Evolutionary conservation across 192 early-diverging fungal species (phyloP).

Genomic region (Coemansia sp.): DNA sequence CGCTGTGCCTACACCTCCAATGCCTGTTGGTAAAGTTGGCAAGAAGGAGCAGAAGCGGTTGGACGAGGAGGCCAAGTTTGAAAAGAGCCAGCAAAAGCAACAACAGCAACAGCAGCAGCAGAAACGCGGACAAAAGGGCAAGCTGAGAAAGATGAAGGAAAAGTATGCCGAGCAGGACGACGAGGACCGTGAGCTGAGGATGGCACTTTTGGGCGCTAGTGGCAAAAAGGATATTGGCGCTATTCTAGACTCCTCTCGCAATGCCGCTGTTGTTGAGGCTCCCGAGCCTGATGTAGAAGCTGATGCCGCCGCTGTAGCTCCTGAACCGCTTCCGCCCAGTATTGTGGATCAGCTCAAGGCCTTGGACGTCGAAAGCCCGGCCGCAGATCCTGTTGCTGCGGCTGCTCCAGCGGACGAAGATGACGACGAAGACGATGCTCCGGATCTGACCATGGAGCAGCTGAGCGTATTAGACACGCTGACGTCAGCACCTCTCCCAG

Average conservation of each 20-base stretch:
- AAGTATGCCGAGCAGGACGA: constrained; percentile 95
- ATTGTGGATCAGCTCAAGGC: constrained; percentile 31
- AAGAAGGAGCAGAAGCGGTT: constrained; percentile 45
- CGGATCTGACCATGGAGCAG: constrained; percentile 40
- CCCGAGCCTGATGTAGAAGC: not conserved
- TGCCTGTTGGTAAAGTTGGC: constrained; percentile 19
- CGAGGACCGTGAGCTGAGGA: constrained; percentile 81
- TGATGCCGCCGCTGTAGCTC: not conserved
- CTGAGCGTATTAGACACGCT: constrained; percentile 77
- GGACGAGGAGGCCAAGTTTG: constrained; percentile 39
- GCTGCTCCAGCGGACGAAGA: constrained; percentile 4
- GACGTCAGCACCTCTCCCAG: constrained; percentile 74
- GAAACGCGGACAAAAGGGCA: constrained; percentile 85
- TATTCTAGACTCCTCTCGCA: not conserved
- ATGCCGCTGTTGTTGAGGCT: not conserved
- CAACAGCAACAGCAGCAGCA: constrained; percentile 40
- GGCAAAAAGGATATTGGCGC: constrained; percentile 51
- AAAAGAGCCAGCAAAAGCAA: constrained; percentile 24
- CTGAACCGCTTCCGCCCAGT: constrained; percentile 14
- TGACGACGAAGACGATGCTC: constrained; percentile 46
- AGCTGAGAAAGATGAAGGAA: constrained; percentile 88
- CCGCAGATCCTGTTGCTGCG: not conserved
- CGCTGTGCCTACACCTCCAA: not conserved
- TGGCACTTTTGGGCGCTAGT: constrained; percentile 78
- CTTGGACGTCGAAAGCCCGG: not conserved